Conservation (phyloP, 2,329 filamentous ascomycete species). For the Cryphonectria carpinicola region DNA sequence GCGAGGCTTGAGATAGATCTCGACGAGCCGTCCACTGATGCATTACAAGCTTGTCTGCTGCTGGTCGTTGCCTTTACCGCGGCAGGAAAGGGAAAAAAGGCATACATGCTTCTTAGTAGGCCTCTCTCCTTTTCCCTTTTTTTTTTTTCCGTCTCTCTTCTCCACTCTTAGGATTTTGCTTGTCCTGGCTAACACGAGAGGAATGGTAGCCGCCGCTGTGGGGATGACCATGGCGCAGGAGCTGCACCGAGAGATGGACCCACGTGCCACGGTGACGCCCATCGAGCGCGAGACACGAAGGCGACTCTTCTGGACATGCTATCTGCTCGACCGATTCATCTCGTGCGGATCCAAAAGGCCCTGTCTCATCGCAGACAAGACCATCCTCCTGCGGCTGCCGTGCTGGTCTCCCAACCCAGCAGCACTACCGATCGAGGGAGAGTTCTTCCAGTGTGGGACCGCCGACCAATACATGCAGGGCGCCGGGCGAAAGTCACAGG, state of each 20-base stretch:
- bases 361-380: conserved; percentile 78
- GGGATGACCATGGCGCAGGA: conserved; percentile 85
- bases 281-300: conserved; percentile 76
- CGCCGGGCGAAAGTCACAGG: conserved; percentile 71
- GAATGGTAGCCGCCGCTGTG: conserved; percentile 66
- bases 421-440: conserved; percentile 70
- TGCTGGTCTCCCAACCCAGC: conserved; percentile 70
- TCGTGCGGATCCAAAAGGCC: conserved; percentile 81
- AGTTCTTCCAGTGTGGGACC: conserved; percentile 79
- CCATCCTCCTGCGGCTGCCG: conserved; percentile 74
- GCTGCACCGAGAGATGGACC: conserved; percentile 75
- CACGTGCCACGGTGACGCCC: conserved; percentile 62
- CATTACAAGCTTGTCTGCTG: conserved; percentile 74
- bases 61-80: conserved; percentile 78
- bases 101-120: conserved; percentile 82
- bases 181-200: conserved; percentile 38
- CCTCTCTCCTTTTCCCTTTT: conserved; percentile 20
- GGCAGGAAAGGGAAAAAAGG: conserved; percentile 78
- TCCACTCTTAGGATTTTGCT: background rate
- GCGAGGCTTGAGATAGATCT: conserved; percentile 73
- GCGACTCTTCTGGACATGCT: conserved; percentile 88
- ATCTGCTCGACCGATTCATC: conserved; percentile 82
- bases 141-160: background rate
- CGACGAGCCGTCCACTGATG: conserved; percentile 81
- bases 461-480: conserved; percentile 75